These are phyloP conservation scores for Trichoderma asperelloides DNA, from an alignment of 495 filamentous ascomycete species.

Conservation along the genomic window DNA sequence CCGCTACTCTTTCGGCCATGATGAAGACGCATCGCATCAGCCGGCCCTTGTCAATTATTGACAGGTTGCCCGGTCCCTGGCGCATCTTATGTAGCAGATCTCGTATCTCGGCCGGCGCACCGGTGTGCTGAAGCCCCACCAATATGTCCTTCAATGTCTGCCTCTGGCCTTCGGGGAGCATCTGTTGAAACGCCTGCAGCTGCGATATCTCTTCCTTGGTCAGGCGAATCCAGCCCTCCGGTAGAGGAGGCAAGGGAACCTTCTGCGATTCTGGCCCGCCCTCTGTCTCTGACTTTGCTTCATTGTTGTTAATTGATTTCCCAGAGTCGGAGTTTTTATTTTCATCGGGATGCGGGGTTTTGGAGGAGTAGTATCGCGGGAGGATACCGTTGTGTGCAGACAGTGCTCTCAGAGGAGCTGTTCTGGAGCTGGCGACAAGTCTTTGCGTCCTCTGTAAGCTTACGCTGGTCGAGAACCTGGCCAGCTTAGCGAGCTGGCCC, in stretches of 20 bases:
- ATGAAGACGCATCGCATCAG: constrained; percentile 13
- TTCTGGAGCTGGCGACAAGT: neutral
- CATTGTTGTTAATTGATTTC: constrained; percentile 1
- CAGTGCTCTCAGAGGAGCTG: neutral
- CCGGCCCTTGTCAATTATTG: constrained; percentile 40
- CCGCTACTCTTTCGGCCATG: constrained; percentile 7
- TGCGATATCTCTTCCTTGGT: constrained; percentile 15
- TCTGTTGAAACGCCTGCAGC: neutral
- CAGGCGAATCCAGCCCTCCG: constrained; percentile 22
- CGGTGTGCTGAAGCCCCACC: constrained; percentile 12
- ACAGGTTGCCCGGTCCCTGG: constrained; percentile 51
- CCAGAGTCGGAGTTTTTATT: neutral
- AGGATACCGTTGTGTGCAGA: neutral
- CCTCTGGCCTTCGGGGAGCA: neutral
- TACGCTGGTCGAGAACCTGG: neutral
- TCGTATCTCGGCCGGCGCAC: constrained; percentile 14
- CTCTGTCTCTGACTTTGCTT: constrained; percentile 15
- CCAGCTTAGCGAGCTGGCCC: constrained; percentile 10
- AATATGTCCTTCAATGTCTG: neutral
- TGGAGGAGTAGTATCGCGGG: constrained; percentile 4
- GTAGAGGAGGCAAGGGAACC: constrained; percentile 17
- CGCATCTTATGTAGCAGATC: constrained; percentile 39
- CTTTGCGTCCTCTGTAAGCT: neutral
- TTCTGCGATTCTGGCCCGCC: constrained; percentile 15
- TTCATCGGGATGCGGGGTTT: neutral